A percentile compares a stretch with the other conserved stretches of the same genome.
Evolutionary conservation across 2,329 filamentous ascomycete genomes (phyloP).

Genomic region (Xylariaceae sp.): DNA sequence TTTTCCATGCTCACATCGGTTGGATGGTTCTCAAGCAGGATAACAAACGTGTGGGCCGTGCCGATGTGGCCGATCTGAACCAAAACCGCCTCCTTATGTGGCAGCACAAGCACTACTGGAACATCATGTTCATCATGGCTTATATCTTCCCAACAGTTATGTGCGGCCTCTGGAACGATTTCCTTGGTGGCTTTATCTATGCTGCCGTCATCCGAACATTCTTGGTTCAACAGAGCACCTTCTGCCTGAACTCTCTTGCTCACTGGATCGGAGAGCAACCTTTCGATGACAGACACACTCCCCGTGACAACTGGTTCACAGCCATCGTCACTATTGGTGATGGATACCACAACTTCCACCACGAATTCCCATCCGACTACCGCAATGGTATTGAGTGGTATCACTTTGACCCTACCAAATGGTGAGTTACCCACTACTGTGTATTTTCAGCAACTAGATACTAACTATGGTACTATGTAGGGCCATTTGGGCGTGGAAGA

Average conservation of each 20-base stretch:
- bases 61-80: slow-evolving; percentile 48
- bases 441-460: too few relatives aligned
- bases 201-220: slow-evolving; percentile 49
- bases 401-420: slow-evolving; percentile 69
- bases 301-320: slow-evolving; percentile 64
- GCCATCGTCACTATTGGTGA: slow-evolving; percentile 64
- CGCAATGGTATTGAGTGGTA: slow-evolving; percentile 67
- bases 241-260: slow-evolving; percentile 51
- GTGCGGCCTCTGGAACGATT: slow-evolving; percentile 47
- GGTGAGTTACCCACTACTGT: too few relatives aligned
- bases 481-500: slow-evolving; percentile 64
- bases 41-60: slow-evolving; percentile 48
- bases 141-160: slow-evolving; percentile 44
- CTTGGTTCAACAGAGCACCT: slow-evolving; percentile 50
- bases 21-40: slow-evolving; percentile 54
- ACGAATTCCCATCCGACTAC: slow-evolving; percentile 69
- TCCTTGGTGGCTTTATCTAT: slow-evolving; percentile 46
- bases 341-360: slow-evolving; percentile 72
- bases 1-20: slow-evolving; percentile 47
- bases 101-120: slow-evolving; percentile 47
- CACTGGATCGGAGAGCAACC: slow-evolving; percentile 60
- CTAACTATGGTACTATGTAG: too few relatives aligned
- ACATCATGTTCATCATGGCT: slow-evolving; percentile 44
- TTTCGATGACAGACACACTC: slow-evolving; percentile 68
- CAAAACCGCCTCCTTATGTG: slow-evolving; percentile 47